Percentiles rank a stretch among this genome's conserved stretches.
Evolutionary conservation across 495 filamentous ascomycete genomes (phyloP).

Genomic region (Xylaria curta): DNA sequence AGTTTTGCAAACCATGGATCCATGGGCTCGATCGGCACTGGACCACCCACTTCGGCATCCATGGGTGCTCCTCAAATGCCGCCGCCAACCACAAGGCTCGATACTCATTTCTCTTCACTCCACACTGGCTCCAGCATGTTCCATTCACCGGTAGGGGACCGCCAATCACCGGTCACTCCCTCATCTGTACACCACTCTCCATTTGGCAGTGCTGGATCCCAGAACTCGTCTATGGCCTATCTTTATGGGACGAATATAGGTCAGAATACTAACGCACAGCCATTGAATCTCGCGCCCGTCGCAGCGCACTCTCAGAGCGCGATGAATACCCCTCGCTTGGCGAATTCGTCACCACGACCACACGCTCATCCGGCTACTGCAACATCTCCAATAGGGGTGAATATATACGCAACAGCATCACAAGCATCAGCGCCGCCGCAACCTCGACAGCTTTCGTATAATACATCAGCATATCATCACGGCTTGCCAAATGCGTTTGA

Average conservation of each 20-base stretch:
- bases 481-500: conserved; percentile 40
- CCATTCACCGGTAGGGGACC: conserved; percentile 31
- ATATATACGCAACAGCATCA: conserved; percentile 42
- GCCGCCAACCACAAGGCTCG: conserved; percentile 39
- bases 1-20: conserved; percentile 34
- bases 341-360: conserved; percentile 39
- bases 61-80: conserved; percentile 39
- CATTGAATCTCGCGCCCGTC: conserved; percentile 42
- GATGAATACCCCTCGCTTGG: conserved; percentile 38
- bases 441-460: conserved; percentile 40
- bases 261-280: conserved; percentile 31
- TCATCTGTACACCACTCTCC: conserved; percentile 34
- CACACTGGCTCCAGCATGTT: conserved; percentile 35
- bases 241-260: conserved; percentile 37
- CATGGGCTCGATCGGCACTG: conserved; percentile 38
- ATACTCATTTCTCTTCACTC: conserved; percentile 41
- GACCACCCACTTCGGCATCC: conserved; percentile 36
- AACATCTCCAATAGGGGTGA: conserved; percentile 41
- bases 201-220: conserved; percentile 33
- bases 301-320: conserved; percentile 35
- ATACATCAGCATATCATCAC: conserved; percentile 39
- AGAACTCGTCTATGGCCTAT: conserved; percentile 37
- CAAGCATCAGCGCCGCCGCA: conserved; percentile 40
- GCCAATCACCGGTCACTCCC: conserved; percentile 40
- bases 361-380: conserved; percentile 35